These are phyloP conservation scores for Sarocladium brachiariae DNA, from an alignment of 2,329 filamentous ascomycete genomes.

Conservation along the genomic window DNA sequence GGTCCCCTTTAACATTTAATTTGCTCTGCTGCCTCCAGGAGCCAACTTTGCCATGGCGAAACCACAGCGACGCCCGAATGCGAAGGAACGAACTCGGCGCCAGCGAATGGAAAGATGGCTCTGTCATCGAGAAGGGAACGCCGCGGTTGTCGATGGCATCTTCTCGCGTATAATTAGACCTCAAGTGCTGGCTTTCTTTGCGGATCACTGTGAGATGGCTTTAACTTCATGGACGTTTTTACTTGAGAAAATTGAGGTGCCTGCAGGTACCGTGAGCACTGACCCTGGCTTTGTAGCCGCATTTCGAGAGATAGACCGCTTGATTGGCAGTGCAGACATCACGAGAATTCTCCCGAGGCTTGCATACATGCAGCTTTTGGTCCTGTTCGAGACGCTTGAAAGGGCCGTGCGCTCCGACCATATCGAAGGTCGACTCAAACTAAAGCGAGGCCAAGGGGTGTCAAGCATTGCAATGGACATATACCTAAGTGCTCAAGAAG, in stretches of 20 bases:
- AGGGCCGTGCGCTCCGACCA: background rate
- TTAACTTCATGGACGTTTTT: background rate
- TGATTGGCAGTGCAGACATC: background rate
- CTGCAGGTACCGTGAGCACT: background rate
- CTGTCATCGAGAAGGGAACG: slow-evolving; percentile 1
- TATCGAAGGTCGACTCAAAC: background rate
- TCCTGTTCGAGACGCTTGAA: background rate
- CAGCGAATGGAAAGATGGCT: background rate
- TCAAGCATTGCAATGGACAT: background rate
- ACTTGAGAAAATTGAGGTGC: background rate
- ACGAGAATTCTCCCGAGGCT: background rate
- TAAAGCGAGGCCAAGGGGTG: background rate
- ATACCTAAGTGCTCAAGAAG: background rate
- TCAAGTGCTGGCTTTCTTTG: background rate
- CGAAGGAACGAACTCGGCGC: background rate
- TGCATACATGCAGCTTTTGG: background rate
- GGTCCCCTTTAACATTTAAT: background rate
- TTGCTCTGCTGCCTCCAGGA: background rate
- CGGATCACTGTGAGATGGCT: background rate
- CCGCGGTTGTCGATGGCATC: background rate
- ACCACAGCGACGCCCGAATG: background rate
- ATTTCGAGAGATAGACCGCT: background rate
- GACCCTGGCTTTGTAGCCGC: background rate
- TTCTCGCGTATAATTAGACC: background rate
- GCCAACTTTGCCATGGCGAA: background rate